phyloP scores from a whole-genome alignment of 2,329 filamentous ascomycete genomes.

The Emmonsia crescens region DNA sequence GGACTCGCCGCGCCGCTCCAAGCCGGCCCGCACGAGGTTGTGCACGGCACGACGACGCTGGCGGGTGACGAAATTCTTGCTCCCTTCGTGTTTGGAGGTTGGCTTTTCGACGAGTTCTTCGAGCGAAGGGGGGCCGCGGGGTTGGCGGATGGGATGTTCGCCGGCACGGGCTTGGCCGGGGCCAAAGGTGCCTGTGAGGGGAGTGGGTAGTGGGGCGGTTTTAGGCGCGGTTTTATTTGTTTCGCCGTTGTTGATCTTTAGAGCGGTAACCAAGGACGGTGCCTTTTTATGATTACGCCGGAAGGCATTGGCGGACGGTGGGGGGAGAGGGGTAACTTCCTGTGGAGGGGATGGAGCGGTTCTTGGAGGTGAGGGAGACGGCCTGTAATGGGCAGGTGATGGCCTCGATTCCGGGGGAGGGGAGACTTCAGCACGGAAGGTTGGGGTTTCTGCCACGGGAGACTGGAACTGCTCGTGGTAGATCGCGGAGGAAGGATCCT shows the following conservation, averaged over 20 bases:
- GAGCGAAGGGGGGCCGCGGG: conserved; percentile 78
- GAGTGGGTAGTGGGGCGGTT: conserved; percentile 71
- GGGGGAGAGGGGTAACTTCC: conserved; percentile 62
- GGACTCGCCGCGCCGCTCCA: conserved; percentile 66
- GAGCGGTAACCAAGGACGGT: conserved; percentile 49
- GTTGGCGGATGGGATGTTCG: conserved; percentile 88
- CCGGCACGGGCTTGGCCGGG: conserved; percentile 87
- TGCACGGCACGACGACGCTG: conserved; percentile 85
- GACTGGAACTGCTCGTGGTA: conserved; percentile 33
- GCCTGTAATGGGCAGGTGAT: conserved; percentile 38
- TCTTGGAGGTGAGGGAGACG: conserved; percentile 56
- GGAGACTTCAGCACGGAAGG: conserved; percentile 70
- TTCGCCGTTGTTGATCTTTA: conserved; percentile 38
- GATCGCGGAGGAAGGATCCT: conserved; percentile 22
- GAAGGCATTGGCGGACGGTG: conserved; percentile 83
- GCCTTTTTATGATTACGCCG: conserved; percentile 90
- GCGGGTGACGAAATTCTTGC: conserved; percentile 90
- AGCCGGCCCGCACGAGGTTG: conserved; percentile 80
- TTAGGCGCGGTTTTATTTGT: conserved; percentile 49
- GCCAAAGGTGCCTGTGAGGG: conserved; percentile 74
- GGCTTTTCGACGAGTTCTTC: conserved; percentile 86
- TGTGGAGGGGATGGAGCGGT: conserved; percentile 56
- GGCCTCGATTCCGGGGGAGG: conserved; percentile 58
- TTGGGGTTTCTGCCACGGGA: conserved; percentile 44
- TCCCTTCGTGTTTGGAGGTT: conserved; percentile 85